phyloP scores from a whole-genome alignment of 305 asterid genomes.

The Solanum aculeatissimum region DNA sequence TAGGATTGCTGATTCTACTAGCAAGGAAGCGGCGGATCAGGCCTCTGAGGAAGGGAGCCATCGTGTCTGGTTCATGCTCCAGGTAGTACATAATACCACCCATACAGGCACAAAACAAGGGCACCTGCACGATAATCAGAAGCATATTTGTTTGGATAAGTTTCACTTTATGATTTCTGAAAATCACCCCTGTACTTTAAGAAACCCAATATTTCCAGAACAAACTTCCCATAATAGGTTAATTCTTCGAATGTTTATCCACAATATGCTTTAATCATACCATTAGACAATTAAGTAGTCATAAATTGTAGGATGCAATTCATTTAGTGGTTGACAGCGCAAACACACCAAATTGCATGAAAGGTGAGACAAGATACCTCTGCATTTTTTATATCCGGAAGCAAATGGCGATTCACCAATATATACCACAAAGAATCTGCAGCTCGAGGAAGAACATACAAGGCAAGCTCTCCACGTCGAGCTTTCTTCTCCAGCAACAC shows the following conservation, averaged over 20 bases:
- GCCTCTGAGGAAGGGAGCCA: conserved; percentile 93
- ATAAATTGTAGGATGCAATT: background rate
- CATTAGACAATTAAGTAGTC: background rate
- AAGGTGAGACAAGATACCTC: conserved; percentile 46
- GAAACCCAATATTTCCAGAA: background rate
- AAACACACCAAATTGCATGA: background rate
- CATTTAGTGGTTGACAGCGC: background rate
- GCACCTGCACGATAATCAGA: conserved; percentile 41
- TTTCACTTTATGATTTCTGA: background rate
- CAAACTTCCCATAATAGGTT: background rate
- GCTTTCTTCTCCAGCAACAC: conserved; percentile 90
- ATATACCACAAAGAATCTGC: conserved; percentile 97
- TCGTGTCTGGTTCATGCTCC: conserved; percentile 93
- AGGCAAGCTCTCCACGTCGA: conserved; percentile 87
- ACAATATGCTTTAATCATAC: background rate
- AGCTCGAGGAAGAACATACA: conserved; percentile 96
- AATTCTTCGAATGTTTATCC: background rate
- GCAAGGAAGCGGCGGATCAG: conserved; percentile 93
- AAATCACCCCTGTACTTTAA: background rate
- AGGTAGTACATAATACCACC: conserved; percentile 98
- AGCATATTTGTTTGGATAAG: background rate
- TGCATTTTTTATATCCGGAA: conserved; percentile 81
- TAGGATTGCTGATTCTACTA: conserved; percentile 86
- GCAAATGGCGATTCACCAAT: conserved; percentile 75
- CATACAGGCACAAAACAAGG: conserved; percentile 87